Evolutionary conservation across 2,329 filamentous ascomycete genomes (phyloP).

Genomic region (Alternaria conjuncta): DNA sequence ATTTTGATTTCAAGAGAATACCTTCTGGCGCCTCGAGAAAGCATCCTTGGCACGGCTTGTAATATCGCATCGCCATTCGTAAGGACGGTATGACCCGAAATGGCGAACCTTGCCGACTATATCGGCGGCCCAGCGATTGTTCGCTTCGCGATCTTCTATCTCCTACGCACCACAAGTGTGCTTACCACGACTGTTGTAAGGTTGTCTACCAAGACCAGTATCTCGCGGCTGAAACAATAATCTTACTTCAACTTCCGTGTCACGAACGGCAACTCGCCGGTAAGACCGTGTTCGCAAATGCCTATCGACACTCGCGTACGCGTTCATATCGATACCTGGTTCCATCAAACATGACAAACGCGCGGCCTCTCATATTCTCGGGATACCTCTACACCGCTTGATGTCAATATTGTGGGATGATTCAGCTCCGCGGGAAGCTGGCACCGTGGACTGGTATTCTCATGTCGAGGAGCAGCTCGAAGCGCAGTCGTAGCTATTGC

Average conservation of each 20-base stretch:
- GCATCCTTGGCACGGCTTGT: neutral
- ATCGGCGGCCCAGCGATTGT: neutral
- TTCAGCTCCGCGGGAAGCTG: constrained; percentile 21
- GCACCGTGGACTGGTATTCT: constrained; percentile 25
- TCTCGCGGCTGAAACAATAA: neutral
- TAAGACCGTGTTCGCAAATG: constrained; percentile 7
- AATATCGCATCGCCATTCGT: neutral
- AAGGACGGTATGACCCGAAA: neutral
- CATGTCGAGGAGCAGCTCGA: constrained; percentile 28
- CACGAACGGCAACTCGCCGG: neutral
- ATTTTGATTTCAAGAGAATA: neutral
- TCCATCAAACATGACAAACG: constrained; percentile 53
- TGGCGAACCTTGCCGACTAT: neutral
- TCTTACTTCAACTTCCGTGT: neutral
- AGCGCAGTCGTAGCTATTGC: neutral
- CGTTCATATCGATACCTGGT: constrained; percentile 42
- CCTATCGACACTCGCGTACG: constrained; percentile 24
- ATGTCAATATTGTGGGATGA: constrained; percentile 28
- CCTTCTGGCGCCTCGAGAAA: neutral
- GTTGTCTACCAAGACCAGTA: neutral
- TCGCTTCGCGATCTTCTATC: neutral
- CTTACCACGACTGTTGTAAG: neutral
- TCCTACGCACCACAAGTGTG: neutral
- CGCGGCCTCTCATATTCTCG: constrained; percentile 55
- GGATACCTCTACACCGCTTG: constrained; percentile 48